Evolutionary conservation across 768 basidiomycete species (phyloP).

Genomic region (Termitomyces sp.): DNA sequence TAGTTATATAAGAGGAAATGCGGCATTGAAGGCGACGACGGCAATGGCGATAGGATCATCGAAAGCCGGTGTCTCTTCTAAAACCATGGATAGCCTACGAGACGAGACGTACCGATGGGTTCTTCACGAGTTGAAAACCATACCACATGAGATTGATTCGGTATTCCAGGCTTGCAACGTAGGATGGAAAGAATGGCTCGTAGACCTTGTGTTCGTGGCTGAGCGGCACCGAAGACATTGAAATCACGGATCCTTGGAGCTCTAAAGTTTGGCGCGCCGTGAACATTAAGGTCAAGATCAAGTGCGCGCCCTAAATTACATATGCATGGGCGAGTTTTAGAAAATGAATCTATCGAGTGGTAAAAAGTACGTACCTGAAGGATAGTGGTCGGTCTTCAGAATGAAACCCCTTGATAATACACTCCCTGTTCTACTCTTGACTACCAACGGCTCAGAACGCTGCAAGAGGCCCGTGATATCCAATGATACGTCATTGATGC

Average conservation of each 20-base stretch:
- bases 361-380: constrained; percentile 44
- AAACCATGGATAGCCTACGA: neutral
- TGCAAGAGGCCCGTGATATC: constrained; percentile 62
- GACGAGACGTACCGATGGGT: constrained; percentile 63
- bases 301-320: constrained; percentile 65
- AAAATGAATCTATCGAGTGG: neutral
- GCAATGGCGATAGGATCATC: neutral
- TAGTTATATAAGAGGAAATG: neutral
- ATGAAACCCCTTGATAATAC: constrained; percentile 88
- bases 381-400: constrained; percentile 89
- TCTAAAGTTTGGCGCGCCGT: constrained; percentile 95
- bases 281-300: constrained; percentile 85
- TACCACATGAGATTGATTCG: constrained; percentile 68
- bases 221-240: constrained; percentile 93
- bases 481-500: constrained; percentile 26
- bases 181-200: constrained; percentile 86
- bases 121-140: constrained; percentile 99
- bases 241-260: constrained; percentile 71
- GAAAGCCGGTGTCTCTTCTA: neutral
- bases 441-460: constrained; percentile 65
- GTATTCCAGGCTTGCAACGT: constrained; percentile 59
- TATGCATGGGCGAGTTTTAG: neutral
- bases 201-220: constrained; percentile 89
- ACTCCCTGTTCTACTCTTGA: constrained; percentile 78
- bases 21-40: neutral